These are phyloP conservation scores for Xanthoparmelia taractica DNA, from an alignment of 495 filamentous ascomycete species.

Conservation along the genomic window DNA sequence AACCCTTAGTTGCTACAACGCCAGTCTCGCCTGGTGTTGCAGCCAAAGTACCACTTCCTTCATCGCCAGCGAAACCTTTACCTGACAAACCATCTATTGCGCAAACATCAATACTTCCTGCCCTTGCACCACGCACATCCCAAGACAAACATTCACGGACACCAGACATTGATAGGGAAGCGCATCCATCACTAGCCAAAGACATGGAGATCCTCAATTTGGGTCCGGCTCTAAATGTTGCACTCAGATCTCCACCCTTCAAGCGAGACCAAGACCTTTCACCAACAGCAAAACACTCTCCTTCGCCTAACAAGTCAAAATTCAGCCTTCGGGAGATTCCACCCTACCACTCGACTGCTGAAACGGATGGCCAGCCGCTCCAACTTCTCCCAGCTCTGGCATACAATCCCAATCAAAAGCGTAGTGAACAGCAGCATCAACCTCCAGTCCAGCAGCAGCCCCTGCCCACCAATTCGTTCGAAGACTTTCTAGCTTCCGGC, in stretches of 20 bases:
- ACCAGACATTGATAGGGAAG: constrained; percentile 51
- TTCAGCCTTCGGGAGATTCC: constrained; percentile 46
- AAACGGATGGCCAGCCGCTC: constrained; percentile 27
- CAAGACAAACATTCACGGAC: constrained; percentile 36
- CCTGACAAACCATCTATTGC: constrained; percentile 33
- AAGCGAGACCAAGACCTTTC: neutral
- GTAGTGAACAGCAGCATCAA: constrained; percentile 14
- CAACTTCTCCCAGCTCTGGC: constrained; percentile 32
- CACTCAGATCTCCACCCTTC: constrained; percentile 25
- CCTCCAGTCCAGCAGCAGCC: constrained; percentile 21
- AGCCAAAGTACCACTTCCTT: constrained; percentile 55
- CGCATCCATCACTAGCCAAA: constrained; percentile 47
- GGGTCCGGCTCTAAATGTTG: constrained; percentile 19
- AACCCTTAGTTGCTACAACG: constrained; percentile 36
- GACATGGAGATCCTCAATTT: constrained; percentile 48
- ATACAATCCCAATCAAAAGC: constrained; percentile 23
- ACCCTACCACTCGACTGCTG: constrained; percentile 39
- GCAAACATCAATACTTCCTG: constrained; percentile 40
- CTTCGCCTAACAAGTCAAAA: constrained; percentile 19
- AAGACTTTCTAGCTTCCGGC: constrained; percentile 25
- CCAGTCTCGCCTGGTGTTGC: constrained; percentile 42
- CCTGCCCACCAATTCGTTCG: constrained; percentile 19
- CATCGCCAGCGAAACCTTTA: constrained; percentile 32
- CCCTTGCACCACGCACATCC: constrained; percentile 30
- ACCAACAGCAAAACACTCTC: constrained; percentile 7